phyloP scores from a whole-genome alignment of 2,329 filamentous ascomycete genomes.

The Aspergillus glaucus region DNA sequence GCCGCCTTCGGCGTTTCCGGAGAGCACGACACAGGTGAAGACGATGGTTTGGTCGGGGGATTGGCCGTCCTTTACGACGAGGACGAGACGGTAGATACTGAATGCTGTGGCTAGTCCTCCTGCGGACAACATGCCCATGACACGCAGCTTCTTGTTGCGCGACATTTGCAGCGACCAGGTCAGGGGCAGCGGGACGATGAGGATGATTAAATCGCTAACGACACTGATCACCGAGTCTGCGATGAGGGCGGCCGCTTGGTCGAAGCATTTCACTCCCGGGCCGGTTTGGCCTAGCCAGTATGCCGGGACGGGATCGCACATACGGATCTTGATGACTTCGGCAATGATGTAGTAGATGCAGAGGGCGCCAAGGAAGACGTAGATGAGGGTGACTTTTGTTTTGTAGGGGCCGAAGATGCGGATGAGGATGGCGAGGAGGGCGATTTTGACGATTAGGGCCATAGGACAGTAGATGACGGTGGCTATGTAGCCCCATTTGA shows the following conservation, averaged over 20 bases:
- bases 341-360: slow-evolving; percentile 31
- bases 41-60: slow-evolving; percentile 28
- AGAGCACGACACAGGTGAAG: slow-evolving; percentile 32
- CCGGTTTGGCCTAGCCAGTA: slow-evolving; percentile 32
- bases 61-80: slow-evolving; percentile 27
- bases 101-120: slow-evolving; percentile 35
- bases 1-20: slow-evolving; percentile 34
- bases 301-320: slow-evolving; percentile 30
- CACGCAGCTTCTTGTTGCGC: slow-evolving; percentile 29
- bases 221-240: slow-evolving; percentile 36
- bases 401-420: slow-evolving; percentile 34
- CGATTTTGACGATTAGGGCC: slow-evolving; percentile 33
- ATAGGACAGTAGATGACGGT: slow-evolving; percentile 38
- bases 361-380: slow-evolving; percentile 28
- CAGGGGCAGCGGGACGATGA: slow-evolving; percentile 31
- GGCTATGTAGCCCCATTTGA: slow-evolving; percentile 31
- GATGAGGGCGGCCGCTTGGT: slow-evolving; percentile 32
- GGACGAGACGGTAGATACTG: slow-evolving; percentile 32
- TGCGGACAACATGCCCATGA: slow-evolving; percentile 32
- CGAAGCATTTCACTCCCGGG: slow-evolving; percentile 23
- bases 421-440: slow-evolving; percentile 32
- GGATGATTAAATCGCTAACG: slow-evolving; percentile 31
- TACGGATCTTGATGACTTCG: slow-evolving; percentile 32
- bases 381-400: slow-evolving; percentile 28
- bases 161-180: slow-evolving; percentile 36